Percentiles rank a stretch among this genome's conserved stretches.
Evolutionary conservation across 208 protist species (phyloP).

Genomic region (Endotrypanum monterogeii): DNA sequence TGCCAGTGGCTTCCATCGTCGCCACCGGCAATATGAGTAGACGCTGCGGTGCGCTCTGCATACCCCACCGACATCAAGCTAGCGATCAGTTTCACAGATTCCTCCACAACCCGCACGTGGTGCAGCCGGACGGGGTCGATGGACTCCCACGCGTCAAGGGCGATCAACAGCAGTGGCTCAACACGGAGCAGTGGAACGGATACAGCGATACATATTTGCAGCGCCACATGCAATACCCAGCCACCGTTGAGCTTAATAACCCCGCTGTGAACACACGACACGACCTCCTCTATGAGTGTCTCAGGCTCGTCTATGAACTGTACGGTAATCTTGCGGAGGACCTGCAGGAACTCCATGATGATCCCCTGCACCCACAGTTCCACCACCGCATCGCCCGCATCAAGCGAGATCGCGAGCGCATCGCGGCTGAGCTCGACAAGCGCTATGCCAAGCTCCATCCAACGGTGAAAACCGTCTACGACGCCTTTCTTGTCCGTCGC

Average conservation of each 20-base stretch:
- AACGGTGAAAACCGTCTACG: constrained; percentile 85
- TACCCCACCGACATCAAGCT: constrained; percentile 46
- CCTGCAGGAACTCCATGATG: constrained; percentile 75
- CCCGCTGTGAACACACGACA: constrained; percentile 54
- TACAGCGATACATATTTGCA: constrained; percentile 86
- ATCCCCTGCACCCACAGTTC: constrained; percentile 82
- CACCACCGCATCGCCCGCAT: constrained; percentile 62
- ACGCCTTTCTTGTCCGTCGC: constrained; percentile 82
- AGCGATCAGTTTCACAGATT: constrained; percentile 87
- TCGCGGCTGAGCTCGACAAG: constrained; percentile 69
- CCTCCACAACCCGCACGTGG: constrained; percentile 83
- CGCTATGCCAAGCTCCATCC: constrained; percentile 78
- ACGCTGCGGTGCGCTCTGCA: constrained; percentile 17
- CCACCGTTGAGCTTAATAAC: constrained; percentile 75
- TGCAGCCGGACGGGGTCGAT: constrained; percentile 83
- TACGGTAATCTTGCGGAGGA: constrained; percentile 81
- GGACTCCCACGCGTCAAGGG: constrained; percentile 70
- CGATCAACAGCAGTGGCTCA: constrained; percentile 87
- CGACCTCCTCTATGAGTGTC: constrained; percentile 62
- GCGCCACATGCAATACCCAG: constrained; percentile 84
- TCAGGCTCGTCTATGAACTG: constrained; percentile 67
- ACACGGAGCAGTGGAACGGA: constrained; percentile 88
- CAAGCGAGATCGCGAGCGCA: constrained; percentile 63
- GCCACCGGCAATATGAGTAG: background rate
- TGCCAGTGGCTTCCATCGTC: background rate